Evolutionary conservation across 2,329 filamentous ascomycete genomes (phyloP).

Genomic region (Aspergillus felis): DNA sequence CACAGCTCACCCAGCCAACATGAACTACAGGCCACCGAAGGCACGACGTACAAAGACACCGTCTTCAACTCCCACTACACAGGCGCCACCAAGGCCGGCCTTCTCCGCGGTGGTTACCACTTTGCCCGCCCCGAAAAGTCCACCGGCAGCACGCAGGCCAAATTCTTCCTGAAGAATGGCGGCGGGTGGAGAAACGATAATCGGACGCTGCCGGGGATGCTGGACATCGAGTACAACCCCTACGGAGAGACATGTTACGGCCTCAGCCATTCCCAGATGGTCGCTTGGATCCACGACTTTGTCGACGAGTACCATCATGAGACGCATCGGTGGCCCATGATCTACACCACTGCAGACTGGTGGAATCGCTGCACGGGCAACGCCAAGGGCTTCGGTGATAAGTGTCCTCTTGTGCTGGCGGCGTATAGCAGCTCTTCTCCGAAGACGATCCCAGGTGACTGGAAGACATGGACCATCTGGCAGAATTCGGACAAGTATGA

Average conservation of each 20-base stretch:
- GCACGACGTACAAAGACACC: constrained; percentile 43
- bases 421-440: constrained; percentile 37
- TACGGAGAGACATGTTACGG: constrained; percentile 42
- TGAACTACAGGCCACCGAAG: constrained; percentile 46
- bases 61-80: constrained; percentile 49
- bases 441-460: constrained; percentile 48
- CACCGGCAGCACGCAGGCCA: constrained; percentile 46
- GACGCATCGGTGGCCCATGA: constrained; percentile 49
- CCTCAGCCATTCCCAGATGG: constrained; percentile 43
- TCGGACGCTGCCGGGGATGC: constrained; percentile 54
- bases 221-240: constrained; percentile 49
- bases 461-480: constrained; percentile 14
- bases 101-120: constrained; percentile 56
- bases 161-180: constrained; percentile 50
- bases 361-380: constrained; percentile 52
- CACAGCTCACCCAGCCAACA: background rate
- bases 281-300: constrained; percentile 52
- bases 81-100: constrained; percentile 47
- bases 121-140: constrained; percentile 48
- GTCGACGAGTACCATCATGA: constrained; percentile 45
- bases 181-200: constrained; percentile 53
- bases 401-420: constrained; percentile 48
- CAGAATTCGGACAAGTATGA: constrained; percentile 15
- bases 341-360: constrained; percentile 53
- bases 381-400: constrained; percentile 44